Base-by-base conservation (phyloP, 2,329 filamentous ascomycete genomes). In the Penicillium expansum region DNA sequence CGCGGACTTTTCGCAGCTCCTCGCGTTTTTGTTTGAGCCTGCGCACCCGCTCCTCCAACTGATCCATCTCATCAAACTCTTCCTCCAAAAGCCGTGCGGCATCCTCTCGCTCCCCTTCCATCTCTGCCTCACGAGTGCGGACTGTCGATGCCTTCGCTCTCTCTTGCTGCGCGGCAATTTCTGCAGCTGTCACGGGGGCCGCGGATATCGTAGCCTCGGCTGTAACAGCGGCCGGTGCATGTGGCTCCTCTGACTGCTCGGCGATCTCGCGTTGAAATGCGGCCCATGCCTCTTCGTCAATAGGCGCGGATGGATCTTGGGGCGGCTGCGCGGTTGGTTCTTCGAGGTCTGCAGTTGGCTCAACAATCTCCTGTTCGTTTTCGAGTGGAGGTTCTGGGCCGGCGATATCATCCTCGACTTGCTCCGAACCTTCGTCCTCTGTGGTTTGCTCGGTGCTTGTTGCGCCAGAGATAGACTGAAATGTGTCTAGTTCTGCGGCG, bases 181-280 rank as follows among this genome's bases (percentile, higher is more conserved):
- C 83, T 5, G 84, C 83, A 0, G 84, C 82, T 2, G 85, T 84
- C 69, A 91, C 78, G 3, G 87, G 87, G 0, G 87, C 85, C 0
- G 88, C 88, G 1, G 83, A 86, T 61, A 91, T 90, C 3, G 86
- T 83, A 7, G 84, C 86, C 56, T 82, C 66, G 1, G 73, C 67
- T 5, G 69, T 59, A 49, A 75, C 55, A 4, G 71, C 70, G 38
- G 70, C 66, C 22, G 69, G 68, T 22, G 66, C 61, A 42, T 74
- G 67, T 16, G 65, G 67, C 42, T 61, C 59, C 55, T 72, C 72
- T 9, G 74, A 73, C 48, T 76, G 72, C 39, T 71, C 76, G 8
- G 86, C 88, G 54, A 96, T 86, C 52, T 96, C 90, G 3, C 89
- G 89, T 71, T 96, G 88, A 69, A 96, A 95, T 9, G 90, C 90